Percentiles rank a stretch among this genome's conserved stretches.
phyloP scores from a whole-genome alignment of 768 basidiomycete genomes.

The Candolleomyces aberdarensis region DNA sequence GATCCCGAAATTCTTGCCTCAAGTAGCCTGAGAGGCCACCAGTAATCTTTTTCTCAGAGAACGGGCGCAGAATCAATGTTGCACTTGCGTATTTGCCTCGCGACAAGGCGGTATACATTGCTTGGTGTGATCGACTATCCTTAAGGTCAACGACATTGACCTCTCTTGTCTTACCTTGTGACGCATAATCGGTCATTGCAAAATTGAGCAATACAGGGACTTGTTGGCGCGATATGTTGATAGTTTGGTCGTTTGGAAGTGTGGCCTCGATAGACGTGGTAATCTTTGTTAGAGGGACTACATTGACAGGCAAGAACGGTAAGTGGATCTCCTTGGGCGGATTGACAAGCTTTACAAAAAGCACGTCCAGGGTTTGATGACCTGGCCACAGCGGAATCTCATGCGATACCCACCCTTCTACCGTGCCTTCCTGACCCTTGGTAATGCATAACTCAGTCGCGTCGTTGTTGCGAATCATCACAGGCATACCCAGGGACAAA shows the following conservation, averaged over 20 bases:
- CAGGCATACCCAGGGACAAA: conserved; percentile 30
- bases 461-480: conserved; percentile 29
- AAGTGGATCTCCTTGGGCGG: conserved; percentile 21
- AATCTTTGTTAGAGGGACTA: conserved; percentile 21
- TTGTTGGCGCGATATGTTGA: not conserved
- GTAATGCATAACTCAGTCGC: conserved; percentile 33
- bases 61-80: not conserved
- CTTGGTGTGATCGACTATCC: not conserved
- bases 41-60: not conserved
- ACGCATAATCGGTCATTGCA: conserved; percentile 1
- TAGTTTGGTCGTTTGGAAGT: conserved; percentile 10
- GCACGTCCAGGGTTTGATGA: conserved; percentile 18
- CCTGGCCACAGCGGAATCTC: conserved; percentile 5
- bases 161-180: not conserved
- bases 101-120: not conserved
- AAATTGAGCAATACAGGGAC: not conserved
- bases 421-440: conserved; percentile 28
- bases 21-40: not conserved
- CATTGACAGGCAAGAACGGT: conserved; percentile 24
- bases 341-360: conserved; percentile 26
- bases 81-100: not conserved
- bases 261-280: not conserved
- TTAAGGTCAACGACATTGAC: not conserved
- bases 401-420: conserved; percentile 22
- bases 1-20: not conserved